phyloP scores from a whole-genome alignment of 345 rosid species.

The Moricandia arvensis region DNA sequence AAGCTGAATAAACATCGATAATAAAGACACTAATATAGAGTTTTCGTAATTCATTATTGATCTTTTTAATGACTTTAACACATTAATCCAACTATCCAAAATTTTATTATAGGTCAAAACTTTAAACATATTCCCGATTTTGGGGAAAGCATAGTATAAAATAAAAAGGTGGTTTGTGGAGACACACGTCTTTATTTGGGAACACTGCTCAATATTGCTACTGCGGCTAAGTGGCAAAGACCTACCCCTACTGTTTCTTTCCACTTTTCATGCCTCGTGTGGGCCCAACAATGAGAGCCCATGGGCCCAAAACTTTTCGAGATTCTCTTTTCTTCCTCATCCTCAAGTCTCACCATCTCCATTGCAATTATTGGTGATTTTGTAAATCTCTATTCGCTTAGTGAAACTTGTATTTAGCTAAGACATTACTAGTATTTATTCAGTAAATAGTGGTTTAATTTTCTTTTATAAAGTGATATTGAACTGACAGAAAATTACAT shows the following conservation, averaged over 20 bases:
- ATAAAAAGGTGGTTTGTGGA: slow-evolving; percentile 28
- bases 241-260: slow-evolving; percentile 27
- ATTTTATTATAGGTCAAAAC: not conserved
- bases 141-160: not conserved
- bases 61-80: not conserved
- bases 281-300: slow-evolving; percentile 34
- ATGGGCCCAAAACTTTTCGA: slow-evolving; percentile 33
- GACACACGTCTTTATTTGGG: slow-evolving; percentile 35
- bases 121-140: not conserved
- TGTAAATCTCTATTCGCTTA: not conserved
- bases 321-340: slow-evolving; percentile 32
- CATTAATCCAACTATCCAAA: not conserved
- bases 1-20: not conserved
- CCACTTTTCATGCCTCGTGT: slow-evolving; percentile 18
- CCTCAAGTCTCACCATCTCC: slow-evolving; percentile 26
- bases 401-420: not conserved
- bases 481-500: not conserved
- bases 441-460: not conserved
- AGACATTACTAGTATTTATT: not conserved
- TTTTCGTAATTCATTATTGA: not conserved
- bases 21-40: not conserved
- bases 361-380: slow-evolving; percentile 24
- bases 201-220: slow-evolving; percentile 43
- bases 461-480: not conserved
- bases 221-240: slow-evolving; percentile 40